These are phyloP conservation scores for Hygrophoropsis aurantiaca DNA, from an alignment of 768 basidiomycete species.

Conservation along the genomic window DNA sequence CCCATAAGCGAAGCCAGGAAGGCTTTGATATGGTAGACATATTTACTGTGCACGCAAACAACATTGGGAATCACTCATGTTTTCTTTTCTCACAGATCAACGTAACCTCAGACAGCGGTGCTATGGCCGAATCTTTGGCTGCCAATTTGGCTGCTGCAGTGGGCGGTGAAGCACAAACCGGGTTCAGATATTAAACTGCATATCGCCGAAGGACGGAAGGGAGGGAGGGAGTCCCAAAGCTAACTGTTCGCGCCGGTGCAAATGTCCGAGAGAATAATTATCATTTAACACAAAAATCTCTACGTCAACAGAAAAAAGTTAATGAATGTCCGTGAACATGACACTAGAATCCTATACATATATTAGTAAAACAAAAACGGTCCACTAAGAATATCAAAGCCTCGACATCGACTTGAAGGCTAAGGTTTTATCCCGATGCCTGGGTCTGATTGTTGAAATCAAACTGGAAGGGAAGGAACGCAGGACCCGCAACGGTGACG, in stretches of 20 bases:
- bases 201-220: too few species aligned
- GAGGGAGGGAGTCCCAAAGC: background rate
- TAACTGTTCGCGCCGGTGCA: background rate
- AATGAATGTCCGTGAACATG: too few species aligned
- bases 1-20: constrained; percentile 42
- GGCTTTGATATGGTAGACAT: constrained; percentile 52
- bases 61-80: background rate
- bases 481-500: constrained; percentile 42
- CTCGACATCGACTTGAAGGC: too few species aligned
- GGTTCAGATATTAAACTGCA: constrained; percentile 12
- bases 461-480: constrained; percentile 25
- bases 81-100: constrained; percentile 56
- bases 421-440: too few species aligned
- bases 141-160: constrained; percentile 21
- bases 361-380: too few species aligned
- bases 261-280: too few species aligned
- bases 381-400: too few species aligned
- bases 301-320: too few species aligned
- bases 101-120: constrained; percentile 43
- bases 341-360: too few species aligned
- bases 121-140: constrained; percentile 38
- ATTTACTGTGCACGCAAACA: constrained; percentile 11
- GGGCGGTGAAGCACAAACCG: constrained; percentile 9
- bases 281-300: too few species aligned
- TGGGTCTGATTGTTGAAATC: constrained; percentile 17